A percentile compares a stretch with the other conserved stretches of the same genome.
These are phyloP conservation scores for Moniliophthora roreri DNA, from an alignment of 1,284 basidiomycete genomes.

Conservation along the genomic window DNA sequence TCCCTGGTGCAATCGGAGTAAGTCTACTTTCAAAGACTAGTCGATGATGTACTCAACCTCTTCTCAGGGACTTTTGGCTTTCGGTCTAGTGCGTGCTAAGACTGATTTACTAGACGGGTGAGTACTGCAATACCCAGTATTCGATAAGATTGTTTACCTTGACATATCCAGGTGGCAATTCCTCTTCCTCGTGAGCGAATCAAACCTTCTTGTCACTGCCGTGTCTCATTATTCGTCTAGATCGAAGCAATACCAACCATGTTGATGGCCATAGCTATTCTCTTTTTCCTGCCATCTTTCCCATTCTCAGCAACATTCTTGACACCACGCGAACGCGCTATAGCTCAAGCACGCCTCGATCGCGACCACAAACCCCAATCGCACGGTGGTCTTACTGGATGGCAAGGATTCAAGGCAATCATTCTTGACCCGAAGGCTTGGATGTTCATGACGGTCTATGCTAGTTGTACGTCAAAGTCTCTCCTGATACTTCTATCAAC, in stretches of 20 bases:
- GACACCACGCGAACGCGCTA: conserved; percentile 46
- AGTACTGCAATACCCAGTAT: conserved; percentile 9
- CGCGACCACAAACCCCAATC: conserved; percentile 54
- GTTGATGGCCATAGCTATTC: conserved; percentile 43
- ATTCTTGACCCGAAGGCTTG: conserved; percentile 48
- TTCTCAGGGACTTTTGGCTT: conserved; percentile 49
- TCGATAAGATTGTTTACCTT: background rate
- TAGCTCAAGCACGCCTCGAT: conserved; percentile 54
- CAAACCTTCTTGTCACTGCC: background rate
- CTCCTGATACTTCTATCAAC: background rate
- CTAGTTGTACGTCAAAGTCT: conserved; percentile 42
- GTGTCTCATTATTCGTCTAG: conserved; percentile 23
- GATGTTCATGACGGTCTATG: conserved; percentile 50
- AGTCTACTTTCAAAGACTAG: conserved; percentile 8
- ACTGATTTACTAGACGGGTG: conserved; percentile 45
- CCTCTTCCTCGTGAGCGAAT: conserved; percentile 44
- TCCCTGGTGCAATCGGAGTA: conserved; percentile 56
- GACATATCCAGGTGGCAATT: conserved; percentile 48
- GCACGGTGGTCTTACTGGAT: conserved; percentile 56
- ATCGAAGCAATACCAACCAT: conserved; percentile 54
- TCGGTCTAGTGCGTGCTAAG: conserved; percentile 49
- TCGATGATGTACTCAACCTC: background rate
- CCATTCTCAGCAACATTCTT: conserved; percentile 39
- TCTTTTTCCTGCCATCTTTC: conserved; percentile 46
- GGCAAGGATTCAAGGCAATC: conserved; percentile 51